Conservation (phyloP, 139 green algal species). For the Chlamydomonas incerta region DNA sequence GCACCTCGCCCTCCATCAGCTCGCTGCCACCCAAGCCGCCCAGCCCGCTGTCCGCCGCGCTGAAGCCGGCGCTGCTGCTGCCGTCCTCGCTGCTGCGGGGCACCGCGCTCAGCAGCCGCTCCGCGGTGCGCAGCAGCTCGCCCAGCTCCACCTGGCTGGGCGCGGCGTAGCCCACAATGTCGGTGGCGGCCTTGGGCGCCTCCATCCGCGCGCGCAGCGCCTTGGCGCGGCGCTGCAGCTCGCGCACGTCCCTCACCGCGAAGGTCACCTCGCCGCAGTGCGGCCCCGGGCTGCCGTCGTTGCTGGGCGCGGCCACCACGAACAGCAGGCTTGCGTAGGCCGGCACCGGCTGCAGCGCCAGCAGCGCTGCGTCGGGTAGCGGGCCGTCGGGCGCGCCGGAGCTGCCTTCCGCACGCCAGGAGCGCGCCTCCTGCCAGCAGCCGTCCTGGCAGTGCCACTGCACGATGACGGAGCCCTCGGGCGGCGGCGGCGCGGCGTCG, state of each 20-base stretch:
- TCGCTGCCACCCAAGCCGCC: neutral
- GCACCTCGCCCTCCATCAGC: slow-evolving; percentile 9
- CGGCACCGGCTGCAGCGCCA: slow-evolving; percentile 33
- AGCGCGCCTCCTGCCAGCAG: slow-evolving; percentile 46
- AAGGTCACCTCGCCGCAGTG: slow-evolving; percentile 46
- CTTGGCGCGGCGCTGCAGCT: slow-evolving; percentile 30
- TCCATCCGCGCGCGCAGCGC: slow-evolving; percentile 44
- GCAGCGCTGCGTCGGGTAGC: slow-evolving; percentile 35
- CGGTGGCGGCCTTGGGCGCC: slow-evolving; percentile 40
- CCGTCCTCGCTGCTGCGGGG: neutral
- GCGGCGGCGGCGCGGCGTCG: neutral
- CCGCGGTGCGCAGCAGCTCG: slow-evolving; percentile 9
- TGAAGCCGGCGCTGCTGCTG: neutral
- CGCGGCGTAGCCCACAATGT: slow-evolving; percentile 50
- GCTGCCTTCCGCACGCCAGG: slow-evolving; percentile 32
- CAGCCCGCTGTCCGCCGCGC: neutral
- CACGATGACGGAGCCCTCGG: slow-evolving; percentile 45
- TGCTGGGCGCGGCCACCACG: slow-evolving; percentile 14
- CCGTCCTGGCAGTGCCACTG: slow-evolving; percentile 59
- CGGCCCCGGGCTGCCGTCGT: neutral
- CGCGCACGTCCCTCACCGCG: slow-evolving; percentile 37
- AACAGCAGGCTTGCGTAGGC: slow-evolving; percentile 48
- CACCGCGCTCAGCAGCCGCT: slow-evolving; percentile 33
- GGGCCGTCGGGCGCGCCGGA: too few species aligned
- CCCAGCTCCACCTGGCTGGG: slow-evolving; percentile 33